Evolutionary conservation across 2,329 filamentous ascomycete species (phyloP).

Genomic region (Dothistroma pini): DNA sequence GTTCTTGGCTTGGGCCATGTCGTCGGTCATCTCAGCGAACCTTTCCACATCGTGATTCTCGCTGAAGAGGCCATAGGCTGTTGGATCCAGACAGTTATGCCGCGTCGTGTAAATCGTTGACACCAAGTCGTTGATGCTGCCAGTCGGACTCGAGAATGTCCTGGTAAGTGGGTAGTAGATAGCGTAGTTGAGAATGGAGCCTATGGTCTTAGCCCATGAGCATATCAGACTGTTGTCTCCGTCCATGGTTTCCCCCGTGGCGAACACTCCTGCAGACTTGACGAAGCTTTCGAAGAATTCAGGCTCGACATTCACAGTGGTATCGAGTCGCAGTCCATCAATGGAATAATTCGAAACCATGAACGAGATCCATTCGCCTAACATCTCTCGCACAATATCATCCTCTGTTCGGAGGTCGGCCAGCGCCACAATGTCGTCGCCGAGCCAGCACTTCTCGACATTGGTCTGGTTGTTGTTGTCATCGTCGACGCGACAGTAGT

Average conservation of each 20-base stretch:
- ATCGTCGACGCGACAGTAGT: constrained; percentile 57
- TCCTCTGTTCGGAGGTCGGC: constrained; percentile 48
- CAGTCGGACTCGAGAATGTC: constrained; percentile 36
- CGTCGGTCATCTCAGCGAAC: constrained; percentile 38
- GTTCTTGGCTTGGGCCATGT: constrained; percentile 39
- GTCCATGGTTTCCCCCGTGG: constrained; percentile 38
- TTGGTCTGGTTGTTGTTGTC: constrained; percentile 42
- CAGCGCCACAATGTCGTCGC: constrained; percentile 46
- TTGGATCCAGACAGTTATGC: constrained; percentile 37
- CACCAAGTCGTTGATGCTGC: constrained; percentile 39
- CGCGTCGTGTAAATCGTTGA: constrained; percentile 34
- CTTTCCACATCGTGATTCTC: constrained; percentile 43
- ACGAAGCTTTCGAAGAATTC: constrained; percentile 37
- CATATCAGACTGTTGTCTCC: constrained; percentile 35
- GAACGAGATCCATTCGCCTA: constrained; percentile 40
- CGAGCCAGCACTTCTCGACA: constrained; percentile 50
- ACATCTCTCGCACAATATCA: constrained; percentile 38
- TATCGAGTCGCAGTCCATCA: constrained; percentile 41
- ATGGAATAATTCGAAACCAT: constrained; percentile 44
- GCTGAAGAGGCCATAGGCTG: constrained; percentile 38
- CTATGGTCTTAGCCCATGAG: constrained; percentile 35
- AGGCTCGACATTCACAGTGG: constrained; percentile 38
- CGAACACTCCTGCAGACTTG: constrained; percentile 36
- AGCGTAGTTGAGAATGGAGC: constrained; percentile 39
- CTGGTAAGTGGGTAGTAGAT: constrained; percentile 38